Evolutionary conservation across 768 basidiomycete species (phyloP), one percentile per base, ranked within the genome.

Genomic region (Leccinum longicurvipes): DNA sequence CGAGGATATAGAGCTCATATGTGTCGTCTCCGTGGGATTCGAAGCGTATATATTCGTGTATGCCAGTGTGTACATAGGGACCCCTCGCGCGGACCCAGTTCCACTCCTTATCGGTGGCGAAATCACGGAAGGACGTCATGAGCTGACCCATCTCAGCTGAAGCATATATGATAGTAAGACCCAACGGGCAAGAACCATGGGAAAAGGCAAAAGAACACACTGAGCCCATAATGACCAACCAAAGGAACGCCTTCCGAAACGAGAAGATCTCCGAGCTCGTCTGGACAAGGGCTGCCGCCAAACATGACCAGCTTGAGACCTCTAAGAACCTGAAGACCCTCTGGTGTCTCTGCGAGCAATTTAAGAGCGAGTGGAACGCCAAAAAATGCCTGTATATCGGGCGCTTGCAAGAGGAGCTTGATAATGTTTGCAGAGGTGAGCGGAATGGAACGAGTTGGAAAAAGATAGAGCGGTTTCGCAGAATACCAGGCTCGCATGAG

Each of bases 231-330:
- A 47, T 74, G 70, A 10, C 78, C 74, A 12, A 79, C 72, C 11
- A 84, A 69, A 23, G 75, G 77, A 3, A 84, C 77, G 1, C 82
- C 83, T 28, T 74, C 70, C 0, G 70, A 71, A 3, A 76, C 76
- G 14, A 83, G 73, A 36, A 77, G 70, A 53, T 82, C 77, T 1
- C 83, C 82, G 1, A 84, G 67, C 45, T 82, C 81, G 41, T 81
- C 75, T 47, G 83, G 80, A 44, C 82, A 73, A 4, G 83, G 71
- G 12, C 78, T 78, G 1, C 83, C 83, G 25, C 78, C 80, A 57
- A 75, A 82, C 23, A 72, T 73, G 27, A 82, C 79, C n/a, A 79
- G 61, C 44, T 81, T 75, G 60, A 83, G 79, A 14, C 65, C 62
- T 19, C 63, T 68, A 6, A 84, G 71, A 12, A 72, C 65, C 3